Evolutionary conservation across 352 stramenopile genomes (phyloP), one percentile per base, ranked within the genome.

Genomic region (Globisporangium splendens): DNA sequence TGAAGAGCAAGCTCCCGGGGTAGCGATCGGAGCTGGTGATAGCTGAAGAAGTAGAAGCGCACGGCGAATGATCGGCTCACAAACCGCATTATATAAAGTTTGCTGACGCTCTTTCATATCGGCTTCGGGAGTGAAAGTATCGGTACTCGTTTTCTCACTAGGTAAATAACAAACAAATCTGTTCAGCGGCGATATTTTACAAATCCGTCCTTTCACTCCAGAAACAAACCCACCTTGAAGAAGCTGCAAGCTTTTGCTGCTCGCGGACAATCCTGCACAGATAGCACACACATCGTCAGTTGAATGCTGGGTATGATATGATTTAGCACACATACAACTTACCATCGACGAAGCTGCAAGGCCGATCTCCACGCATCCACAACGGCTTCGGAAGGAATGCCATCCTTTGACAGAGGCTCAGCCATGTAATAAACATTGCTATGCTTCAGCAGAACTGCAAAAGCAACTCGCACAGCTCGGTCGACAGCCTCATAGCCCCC

Each of bases 281-380:
- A 8, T 28, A 52, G 21, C 2, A 61, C 15, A 41, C 2, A 24
- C 28, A 35, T 20, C 11, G 21, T 8, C 41, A 49, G 18, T 28
- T 11, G n/a, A 15, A 15, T 51, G 28, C 28, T 14, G 8, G 3
- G 55, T 56, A 12, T 12, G 20, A 58, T 56, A 12, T 12, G 20
- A 54, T 20, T 43, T 39, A 21, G 2, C 6, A 10, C 24, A 50
- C 3, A 33, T 8, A 31, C 15, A 21, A 3, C 12, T 24, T 79
- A 93, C 86, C 86, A 95, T 54, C 84, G 79, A 53, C 86, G 84
- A 22, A 95, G 70, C 44, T 91, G 86, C 35, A 96, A 62, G 7
- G 86, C 81, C 39, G 83, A 76, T 49, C 82, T 70, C 84, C 85
- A 96, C 0, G 80, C 68, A 54, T 94, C 79, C 46, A 94, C 63